These are phyloP conservation scores for Kalanchoe fedtschenkoi DNA, from an alignment of 164 flowering plant species.

Conservation along the genomic window DNA sequence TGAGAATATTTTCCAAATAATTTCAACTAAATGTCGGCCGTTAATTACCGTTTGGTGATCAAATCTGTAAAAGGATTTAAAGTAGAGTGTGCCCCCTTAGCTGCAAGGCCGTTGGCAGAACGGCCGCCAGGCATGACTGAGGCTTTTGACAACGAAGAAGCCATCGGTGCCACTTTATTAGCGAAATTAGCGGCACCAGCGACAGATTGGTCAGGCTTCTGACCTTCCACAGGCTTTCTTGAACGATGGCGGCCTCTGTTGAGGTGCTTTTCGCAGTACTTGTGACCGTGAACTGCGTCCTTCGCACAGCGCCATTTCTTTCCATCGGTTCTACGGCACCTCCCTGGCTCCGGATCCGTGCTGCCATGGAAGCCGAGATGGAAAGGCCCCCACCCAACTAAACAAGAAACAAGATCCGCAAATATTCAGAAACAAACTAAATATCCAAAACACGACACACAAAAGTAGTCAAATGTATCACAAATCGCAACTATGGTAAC, in stretches of 20 bases:
- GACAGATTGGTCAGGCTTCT: slow-evolving; percentile 53
- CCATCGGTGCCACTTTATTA: slow-evolving; percentile 24
- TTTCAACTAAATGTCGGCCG: background rate
- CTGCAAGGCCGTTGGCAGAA: slow-evolving; percentile 27
- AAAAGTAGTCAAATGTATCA: too few species aligned
- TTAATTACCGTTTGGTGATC: slow-evolving; percentile 31
- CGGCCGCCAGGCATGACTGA: slow-evolving; percentile 18
- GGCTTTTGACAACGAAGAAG: slow-evolving; percentile 27
- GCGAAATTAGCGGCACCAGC: slow-evolving; percentile 27
- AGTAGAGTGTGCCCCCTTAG: slow-evolving; percentile 28
- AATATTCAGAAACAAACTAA: too few species aligned
- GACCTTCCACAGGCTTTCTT: slow-evolving; percentile 99
- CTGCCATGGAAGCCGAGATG: slow-evolving; percentile 73
- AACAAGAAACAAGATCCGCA: background rate
- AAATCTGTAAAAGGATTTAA: slow-evolving; percentile 22
- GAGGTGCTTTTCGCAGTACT: slow-evolving; percentile 93
- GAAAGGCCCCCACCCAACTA: slow-evolving; percentile 88
- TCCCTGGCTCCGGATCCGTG: slow-evolving; percentile 90
- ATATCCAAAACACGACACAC: too few species aligned
- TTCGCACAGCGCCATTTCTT: slow-evolving; percentile 99
- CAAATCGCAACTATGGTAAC: too few species aligned
- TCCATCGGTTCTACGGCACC: slow-evolving; percentile 93
- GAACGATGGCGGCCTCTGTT: slow-evolving; percentile 99
- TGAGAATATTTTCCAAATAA: background rate
- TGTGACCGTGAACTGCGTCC: slow-evolving; percentile 89